These are phyloP conservation scores for Pneumocystis carinii DNA, from an alignment of 1,139 yeast species.

Conservation along the genomic window DNA sequence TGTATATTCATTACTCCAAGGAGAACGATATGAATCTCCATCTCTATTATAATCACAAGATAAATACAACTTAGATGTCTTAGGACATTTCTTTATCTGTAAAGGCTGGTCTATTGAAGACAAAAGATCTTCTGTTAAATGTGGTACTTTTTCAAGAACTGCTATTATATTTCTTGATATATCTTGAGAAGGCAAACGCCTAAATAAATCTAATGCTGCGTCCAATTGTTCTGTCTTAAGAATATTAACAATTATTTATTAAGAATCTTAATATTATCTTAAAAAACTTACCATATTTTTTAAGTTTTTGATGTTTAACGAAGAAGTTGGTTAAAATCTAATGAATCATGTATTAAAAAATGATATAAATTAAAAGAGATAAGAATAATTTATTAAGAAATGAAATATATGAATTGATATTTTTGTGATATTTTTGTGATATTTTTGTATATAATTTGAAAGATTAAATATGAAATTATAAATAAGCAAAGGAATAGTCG, in stretches of 20 bases:
- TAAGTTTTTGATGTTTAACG: too few relatives aligned
- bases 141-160: conserved; percentile 65
- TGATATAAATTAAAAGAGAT: too few relatives aligned
- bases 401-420: too few relatives aligned
- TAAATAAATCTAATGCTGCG: conserved; percentile 72
- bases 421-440: not conserved
- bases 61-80: conserved; percentile 52
- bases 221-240: conserved; percentile 50
- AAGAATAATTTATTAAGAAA: too few relatives aligned
- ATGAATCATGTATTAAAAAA: too few relatives aligned
- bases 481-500: conserved; percentile 12
- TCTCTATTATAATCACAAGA: conserved; percentile 93
- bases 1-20: conserved; percentile 72
- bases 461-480: conserved; percentile 3
- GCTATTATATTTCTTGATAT: conserved; percentile 47
- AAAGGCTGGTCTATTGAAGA: conserved; percentile 83
- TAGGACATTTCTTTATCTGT: conserved; percentile 39
- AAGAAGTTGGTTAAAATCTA: too few relatives aligned
- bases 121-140: conserved; percentile 70
- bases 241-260: not conserved
- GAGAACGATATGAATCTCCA: conserved; percentile 82
- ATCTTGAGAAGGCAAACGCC: conserved; percentile 70
- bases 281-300: not conserved
- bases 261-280: not conserved
- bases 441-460: not conserved